Base-by-base conservation (phyloP, 1,284 basidiomycete genomes). In the Sporisorium graminicola region DNA sequence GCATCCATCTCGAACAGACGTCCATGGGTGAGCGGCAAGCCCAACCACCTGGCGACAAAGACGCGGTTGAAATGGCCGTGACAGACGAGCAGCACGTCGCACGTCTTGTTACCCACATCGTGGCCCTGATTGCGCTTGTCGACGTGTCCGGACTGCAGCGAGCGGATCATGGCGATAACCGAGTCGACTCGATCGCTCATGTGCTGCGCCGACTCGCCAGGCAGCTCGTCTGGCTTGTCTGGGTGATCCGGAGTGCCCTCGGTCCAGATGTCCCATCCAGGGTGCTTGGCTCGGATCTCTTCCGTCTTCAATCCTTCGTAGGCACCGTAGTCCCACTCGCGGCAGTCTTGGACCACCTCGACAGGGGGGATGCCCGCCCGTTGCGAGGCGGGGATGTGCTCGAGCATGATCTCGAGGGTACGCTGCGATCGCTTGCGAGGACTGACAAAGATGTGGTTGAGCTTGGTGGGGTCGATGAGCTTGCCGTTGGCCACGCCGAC, bases 291-390 rank as follows among this genome's bases (percentile, higher is more conserved):
- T 31, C 76, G 71, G 37, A 85, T 85, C 57, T 80, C 53, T 26
- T 75, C 63, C 7, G 81, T 84, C 68, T 83, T 81, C n/a, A 79
- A 50, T 5, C 83, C 83, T 37, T 85, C 83, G 65, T 82, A 84
- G 1, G 80, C 81, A 29, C 84, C 84, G 58, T 85, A 85, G 62
- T 85, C 82, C 84, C 84, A 85, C 54, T 85, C 84, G 22, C 82
- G 70, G 52, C 81, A 79, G 22, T 85, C 80, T 35, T 84, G 71
- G 2, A 68, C 22, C 24, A 79, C 61, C 44, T 79, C 70, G 0
- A 78, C 67, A 22, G 51, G 31, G 0, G 81, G 81, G 13, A 85
- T 68, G 0, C 62, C 50, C 2, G 31, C 31, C 12, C 71, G 59
- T 27, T 76, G 53, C 5, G 68, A 60, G 20, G 70, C 44, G 14